phyloP scores from a whole-genome alignment of 2,329 filamentous ascomycete genomes.

The Cytospora mali region DNA sequence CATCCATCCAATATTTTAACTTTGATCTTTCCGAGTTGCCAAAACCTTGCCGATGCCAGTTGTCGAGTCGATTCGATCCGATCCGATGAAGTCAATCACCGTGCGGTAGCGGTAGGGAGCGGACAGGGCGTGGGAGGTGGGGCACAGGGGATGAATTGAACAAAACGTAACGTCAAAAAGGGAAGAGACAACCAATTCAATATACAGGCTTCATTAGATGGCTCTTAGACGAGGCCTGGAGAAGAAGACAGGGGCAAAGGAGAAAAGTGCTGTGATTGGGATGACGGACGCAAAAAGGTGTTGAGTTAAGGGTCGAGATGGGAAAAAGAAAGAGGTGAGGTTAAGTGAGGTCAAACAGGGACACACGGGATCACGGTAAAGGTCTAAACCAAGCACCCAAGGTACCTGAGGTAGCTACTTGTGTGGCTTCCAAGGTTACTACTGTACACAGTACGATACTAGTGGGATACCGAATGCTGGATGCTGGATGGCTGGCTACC shows the following conservation, averaged over 20 bases:
- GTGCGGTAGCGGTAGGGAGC: conserved; percentile 9
- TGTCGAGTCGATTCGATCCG: conserved; percentile 1
- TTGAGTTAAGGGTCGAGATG: conserved; percentile 10
- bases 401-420: no score
- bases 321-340: conserved; percentile 2
- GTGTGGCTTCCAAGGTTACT: no score
- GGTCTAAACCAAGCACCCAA: no score
- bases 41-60: background rate
- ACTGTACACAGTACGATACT: background rate
- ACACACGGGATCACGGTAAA: conserved; percentile 4
- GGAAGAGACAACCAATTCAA: conserved; percentile 31
- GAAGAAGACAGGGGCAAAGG: conserved; percentile 27
- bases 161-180: conserved; percentile 22
- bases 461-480: no score
- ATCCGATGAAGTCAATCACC: conserved; percentile 1
- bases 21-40: background rate
- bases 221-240: conserved; percentile 31
- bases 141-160: conserved; percentile 16
- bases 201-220: conserved; percentile 37
- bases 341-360: background rate
- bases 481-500: no score
- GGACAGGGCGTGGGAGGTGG: conserved; percentile 8
- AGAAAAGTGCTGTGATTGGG: conserved; percentile 16
- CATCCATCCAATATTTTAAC: background rate
- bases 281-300: conserved; percentile 12